Conservation (phyloP, 495 filamentous ascomycete genomes). For the Aspergillus cavernicola region DNA sequence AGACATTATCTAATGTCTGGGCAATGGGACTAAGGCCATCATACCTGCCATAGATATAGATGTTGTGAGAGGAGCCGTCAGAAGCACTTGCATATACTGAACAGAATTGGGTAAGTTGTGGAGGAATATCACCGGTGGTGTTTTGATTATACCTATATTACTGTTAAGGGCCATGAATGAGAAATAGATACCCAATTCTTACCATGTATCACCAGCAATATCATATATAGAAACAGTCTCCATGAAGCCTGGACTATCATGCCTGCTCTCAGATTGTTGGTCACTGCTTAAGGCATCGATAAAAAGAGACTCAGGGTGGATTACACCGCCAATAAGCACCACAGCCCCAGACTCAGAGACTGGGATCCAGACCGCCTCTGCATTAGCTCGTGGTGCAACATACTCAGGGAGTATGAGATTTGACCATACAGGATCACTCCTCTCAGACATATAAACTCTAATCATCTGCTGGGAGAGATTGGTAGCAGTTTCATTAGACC, state of each 20-base stretch:
- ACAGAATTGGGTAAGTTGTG: conserved; percentile 60
- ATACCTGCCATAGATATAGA: conserved; percentile 76
- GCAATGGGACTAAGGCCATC: conserved; percentile 39
- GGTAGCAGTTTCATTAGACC: conserved; percentile 28
- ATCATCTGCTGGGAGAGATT: conserved; percentile 47
- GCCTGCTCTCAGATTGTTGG: conserved; percentile 43
- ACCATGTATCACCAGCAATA: no score
- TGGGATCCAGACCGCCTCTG: conserved; percentile 69
- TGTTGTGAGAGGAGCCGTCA: conserved; percentile 62
- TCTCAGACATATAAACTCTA: conserved; percentile 54
- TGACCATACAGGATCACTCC: conserved; percentile 47
- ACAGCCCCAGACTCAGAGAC: conserved; percentile 59
- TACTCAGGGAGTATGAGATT: conserved; percentile 51
- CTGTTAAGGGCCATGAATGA: no score
- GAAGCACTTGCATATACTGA: conserved; percentile 59
- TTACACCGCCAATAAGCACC: conserved; percentile 63
- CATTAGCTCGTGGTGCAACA: conserved; percentile 54
- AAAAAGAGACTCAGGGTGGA: conserved; percentile 42
- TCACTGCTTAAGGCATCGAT: conserved; percentile 19
- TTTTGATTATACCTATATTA: no score
- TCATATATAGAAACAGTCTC: conserved; percentile 66
- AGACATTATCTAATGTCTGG: conserved; percentile 60
- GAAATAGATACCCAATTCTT: no score
- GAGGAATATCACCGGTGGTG: conserved; percentile 44
- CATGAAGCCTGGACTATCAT: conserved; percentile 58